Conservation (phyloP, 2,329 filamentous ascomycete species). For the Neofusicoccum cordaticola region DNA sequence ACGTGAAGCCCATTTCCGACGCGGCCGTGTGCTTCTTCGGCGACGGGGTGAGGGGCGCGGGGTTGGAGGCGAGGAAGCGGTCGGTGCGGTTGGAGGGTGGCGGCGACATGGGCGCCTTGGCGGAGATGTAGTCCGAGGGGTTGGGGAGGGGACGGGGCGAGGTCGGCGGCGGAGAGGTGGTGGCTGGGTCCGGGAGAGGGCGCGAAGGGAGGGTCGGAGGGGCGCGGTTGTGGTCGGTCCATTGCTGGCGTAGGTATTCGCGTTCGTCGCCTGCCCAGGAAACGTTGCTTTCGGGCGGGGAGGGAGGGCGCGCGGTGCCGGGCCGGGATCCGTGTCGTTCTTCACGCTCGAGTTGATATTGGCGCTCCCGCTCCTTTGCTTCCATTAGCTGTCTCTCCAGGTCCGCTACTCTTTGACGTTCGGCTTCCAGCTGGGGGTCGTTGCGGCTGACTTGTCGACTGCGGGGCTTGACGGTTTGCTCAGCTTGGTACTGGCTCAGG, state of each 20-base stretch:
- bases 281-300: slow-evolving; percentile 53
- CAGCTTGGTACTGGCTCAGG: slow-evolving; percentile 80
- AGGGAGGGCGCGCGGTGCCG: slow-evolving; percentile 32
- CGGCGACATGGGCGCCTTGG: slow-evolving; percentile 22
- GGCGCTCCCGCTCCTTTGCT: slow-evolving; percentile 64
- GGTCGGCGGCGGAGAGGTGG: slow-evolving; percentile 10
- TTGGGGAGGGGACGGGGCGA: slow-evolving; percentile 31
- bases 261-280: slow-evolving; percentile 65
- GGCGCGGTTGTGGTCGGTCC: slow-evolving; percentile 42
- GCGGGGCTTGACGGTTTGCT: slow-evolving; percentile 48
- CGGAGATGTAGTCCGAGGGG: slow-evolving; percentile 25
- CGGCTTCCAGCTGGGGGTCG: slow-evolving; percentile 47
- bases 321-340: slow-evolving; percentile 34
- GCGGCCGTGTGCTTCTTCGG: slow-evolving; percentile 54
- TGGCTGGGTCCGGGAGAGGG: slow-evolving; percentile 45
- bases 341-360: slow-evolving; percentile 61
- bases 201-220: slow-evolving; percentile 40
- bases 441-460: slow-evolving; percentile 38
- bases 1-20: slow-evolving; percentile 47
- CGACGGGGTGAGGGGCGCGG: slow-evolving; percentile 48
- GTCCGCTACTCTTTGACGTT: slow-evolving; percentile 71
- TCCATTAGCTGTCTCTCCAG: slow-evolving; percentile 71
- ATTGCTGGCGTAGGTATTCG: slow-evolving; percentile 60
- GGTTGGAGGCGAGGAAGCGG: slow-evolving; percentile 56
- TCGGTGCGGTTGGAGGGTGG: slow-evolving; percentile 52